These are phyloP conservation scores for Dictyophora rubrovolvata DNA, from an alignment of 768 basidiomycete species.

Conservation along the genomic window DNA sequence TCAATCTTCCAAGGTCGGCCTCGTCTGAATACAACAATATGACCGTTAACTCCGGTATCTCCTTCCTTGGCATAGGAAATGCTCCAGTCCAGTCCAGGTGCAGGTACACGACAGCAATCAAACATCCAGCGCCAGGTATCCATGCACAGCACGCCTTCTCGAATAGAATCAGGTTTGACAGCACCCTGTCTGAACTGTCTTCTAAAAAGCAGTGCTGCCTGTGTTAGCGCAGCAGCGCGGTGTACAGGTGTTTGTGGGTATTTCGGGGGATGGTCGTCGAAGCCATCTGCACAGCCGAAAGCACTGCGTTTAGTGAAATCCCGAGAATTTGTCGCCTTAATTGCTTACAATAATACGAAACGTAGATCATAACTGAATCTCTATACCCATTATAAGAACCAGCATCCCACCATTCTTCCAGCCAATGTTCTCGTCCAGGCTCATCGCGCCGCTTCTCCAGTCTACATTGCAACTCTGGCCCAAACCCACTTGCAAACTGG, in stretches of 20 bases:
- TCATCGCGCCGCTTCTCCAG: conserved; percentile 46
- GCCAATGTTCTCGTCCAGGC: conserved; percentile 55
- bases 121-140: conserved; percentile 92
- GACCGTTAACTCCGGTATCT: conserved; percentile 55
- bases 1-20: conserved; percentile 80
- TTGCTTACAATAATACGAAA: conserved; percentile 5
- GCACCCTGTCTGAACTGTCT: conserved; percentile 55
- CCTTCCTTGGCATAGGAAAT: conserved; percentile 50
- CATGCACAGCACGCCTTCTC: conserved; percentile 72
- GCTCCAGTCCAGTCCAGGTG: conserved; percentile 67
- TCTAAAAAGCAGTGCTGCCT: conserved; percentile 66
- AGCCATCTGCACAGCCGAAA: conserved; percentile 44
- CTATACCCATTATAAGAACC: conserved; percentile 72
- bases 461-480: conserved; percentile 49
- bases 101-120: conserved; percentile 77
- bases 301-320: neutral
- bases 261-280: conserved; percentile 54
- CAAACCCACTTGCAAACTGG: conserved; percentile 33
- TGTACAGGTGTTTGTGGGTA: conserved; percentile 46
- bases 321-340: neutral
- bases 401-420: conserved; percentile 95
- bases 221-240: conserved; percentile 63
- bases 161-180: conserved; percentile 54
- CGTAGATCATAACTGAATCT: conserved; percentile 37
- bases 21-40: conserved; percentile 78